Evolutionary conservation across 1,284 basidiomycete genomes (phyloP).

Genomic region (Pseudozyma flocculosa): DNA sequence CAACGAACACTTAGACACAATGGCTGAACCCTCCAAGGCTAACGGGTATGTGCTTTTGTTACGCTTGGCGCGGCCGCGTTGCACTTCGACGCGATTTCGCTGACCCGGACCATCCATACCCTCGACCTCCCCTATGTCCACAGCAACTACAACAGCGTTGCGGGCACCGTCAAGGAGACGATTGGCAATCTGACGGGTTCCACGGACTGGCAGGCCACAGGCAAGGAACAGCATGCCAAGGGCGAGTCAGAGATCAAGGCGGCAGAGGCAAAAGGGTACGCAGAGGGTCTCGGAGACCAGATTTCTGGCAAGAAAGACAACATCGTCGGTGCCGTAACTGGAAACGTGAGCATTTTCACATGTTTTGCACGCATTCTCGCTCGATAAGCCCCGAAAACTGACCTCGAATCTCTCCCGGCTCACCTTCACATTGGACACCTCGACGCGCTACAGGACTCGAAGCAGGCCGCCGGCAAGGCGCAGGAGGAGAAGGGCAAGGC

Average conservation of each 20-base stretch:
- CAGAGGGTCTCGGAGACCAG: slow-evolving; percentile 48
- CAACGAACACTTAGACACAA: slow-evolving; percentile 13
- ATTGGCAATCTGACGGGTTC: slow-evolving; percentile 42
- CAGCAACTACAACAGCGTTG: slow-evolving; percentile 41
- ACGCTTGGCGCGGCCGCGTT: too few species aligned
- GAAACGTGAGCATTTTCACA: too few species aligned
- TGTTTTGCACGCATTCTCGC: too few species aligned
- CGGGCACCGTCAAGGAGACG: slow-evolving; percentile 42
- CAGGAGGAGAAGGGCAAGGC: slow-evolving; percentile 41
- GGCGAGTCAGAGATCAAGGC: slow-evolving; percentile 48
- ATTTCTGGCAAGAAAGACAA: slow-evolving; percentile 48
- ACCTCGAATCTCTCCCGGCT: too few species aligned
- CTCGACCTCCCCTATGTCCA: neutral
- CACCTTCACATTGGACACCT: too few species aligned
- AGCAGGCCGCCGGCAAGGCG: slow-evolving; percentile 41
- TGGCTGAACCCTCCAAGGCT: slow-evolving; percentile 42
- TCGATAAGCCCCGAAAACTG: too few species aligned
- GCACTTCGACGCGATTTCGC: too few species aligned
- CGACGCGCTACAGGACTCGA: too few species aligned
- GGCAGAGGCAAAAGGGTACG: slow-evolving; percentile 46
- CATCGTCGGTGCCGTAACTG: slow-evolving; percentile 43
- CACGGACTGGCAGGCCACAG: slow-evolving; percentile 37
- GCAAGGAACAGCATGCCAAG: slow-evolving; percentile 50
- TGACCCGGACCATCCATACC: too few species aligned
- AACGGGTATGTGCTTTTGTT: slow-evolving; percentile 44